Conservation (phyloP, 768 basidiomycete genomes). For the Asterophora parasitica region DNA sequence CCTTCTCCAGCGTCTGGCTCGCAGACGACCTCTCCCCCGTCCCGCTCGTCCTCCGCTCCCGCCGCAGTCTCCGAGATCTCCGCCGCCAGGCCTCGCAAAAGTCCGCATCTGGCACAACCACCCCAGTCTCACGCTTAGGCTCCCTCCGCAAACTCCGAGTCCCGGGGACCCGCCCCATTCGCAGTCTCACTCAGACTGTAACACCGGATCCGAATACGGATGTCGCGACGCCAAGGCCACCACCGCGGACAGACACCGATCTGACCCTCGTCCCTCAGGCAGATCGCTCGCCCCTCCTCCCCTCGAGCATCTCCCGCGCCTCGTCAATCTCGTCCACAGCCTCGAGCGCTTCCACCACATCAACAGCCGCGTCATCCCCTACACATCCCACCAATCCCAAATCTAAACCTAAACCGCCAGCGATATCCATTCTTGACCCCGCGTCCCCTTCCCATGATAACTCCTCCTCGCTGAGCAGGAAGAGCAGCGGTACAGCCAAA, state of each 20-base stretch:
- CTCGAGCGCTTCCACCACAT: too few species aligned
- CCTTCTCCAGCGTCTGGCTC: constrained; percentile 75
- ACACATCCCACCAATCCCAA: too few species aligned
- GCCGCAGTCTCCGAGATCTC: constrained; percentile 37
- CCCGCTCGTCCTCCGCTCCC: constrained; percentile 38
- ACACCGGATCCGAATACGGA: background rate
- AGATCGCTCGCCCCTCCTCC: background rate
- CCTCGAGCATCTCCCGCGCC: constrained; percentile 11
- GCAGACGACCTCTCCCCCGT: constrained; percentile 49
- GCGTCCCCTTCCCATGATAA: background rate
- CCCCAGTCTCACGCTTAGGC: constrained; percentile 10
- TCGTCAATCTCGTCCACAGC: constrained; percentile 7
- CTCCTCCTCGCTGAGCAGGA: too few species aligned
- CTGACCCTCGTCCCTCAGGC: background rate
- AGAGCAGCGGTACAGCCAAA: too few species aligned
- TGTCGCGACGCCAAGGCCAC: background rate
- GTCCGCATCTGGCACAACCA: background rate
- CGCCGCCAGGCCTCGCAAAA: constrained; percentile 19
- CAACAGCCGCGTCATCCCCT: background rate
- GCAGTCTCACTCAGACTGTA: constrained; percentile 5
- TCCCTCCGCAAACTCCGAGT: constrained; percentile 13
- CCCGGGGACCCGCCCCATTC: constrained; percentile 9
- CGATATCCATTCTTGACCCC: constrained; percentile 11
- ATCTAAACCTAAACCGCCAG: background rate
- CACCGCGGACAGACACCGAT: background rate